Conservation (phyloP, 495 filamentous ascomycete species). For the Parathielavia appendiculata region DNA sequence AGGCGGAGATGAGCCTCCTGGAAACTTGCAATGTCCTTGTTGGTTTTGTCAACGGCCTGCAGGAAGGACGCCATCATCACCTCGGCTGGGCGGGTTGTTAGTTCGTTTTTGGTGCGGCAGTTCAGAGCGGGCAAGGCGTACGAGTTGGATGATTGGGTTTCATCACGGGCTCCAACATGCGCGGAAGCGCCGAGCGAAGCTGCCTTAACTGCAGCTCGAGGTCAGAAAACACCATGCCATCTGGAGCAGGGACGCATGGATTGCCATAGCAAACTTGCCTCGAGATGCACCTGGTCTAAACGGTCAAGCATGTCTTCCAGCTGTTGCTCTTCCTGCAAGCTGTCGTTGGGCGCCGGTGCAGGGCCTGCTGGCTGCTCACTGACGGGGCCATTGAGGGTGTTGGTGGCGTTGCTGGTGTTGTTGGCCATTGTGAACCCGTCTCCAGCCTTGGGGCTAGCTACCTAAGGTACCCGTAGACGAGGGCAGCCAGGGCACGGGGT, state of each 20-base stretch:
- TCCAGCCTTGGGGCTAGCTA: neutral
- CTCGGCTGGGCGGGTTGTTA: conserved; percentile 34
- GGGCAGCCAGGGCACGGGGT: neutral
- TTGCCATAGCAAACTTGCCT: conserved; percentile 31
- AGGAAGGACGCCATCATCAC: conserved; percentile 35
- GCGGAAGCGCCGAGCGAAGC: conserved; percentile 42
- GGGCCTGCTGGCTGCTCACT: conserved; percentile 3
- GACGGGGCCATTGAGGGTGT: no score
- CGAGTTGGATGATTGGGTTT: conserved; percentile 33
- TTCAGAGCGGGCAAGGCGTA: conserved; percentile 21
- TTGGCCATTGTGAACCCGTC: conserved; percentile 21
- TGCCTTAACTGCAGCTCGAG: conserved; percentile 34
- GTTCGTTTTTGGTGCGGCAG: neutral
- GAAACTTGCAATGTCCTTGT: conserved; percentile 43
- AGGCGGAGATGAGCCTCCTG: conserved; percentile 34
- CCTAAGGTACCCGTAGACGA: neutral
- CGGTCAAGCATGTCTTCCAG: conserved; percentile 35
- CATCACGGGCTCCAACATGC: conserved; percentile 42
- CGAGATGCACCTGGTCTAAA: conserved; percentile 39
- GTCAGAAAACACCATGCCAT: conserved; percentile 18
- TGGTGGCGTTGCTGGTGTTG: conserved; percentile 14
- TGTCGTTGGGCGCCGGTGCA: conserved; percentile 16
- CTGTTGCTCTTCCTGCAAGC: conserved; percentile 31
- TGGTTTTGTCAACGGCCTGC: conserved; percentile 34
- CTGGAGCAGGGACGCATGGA: neutral